A percentile compares a stretch with the other conserved stretches of the same genome.
Evolutionary conservation across 495 filamentous ascomycete genomes (phyloP).

Genomic region (Aspergillus sclerotiicarbonarius): DNA sequence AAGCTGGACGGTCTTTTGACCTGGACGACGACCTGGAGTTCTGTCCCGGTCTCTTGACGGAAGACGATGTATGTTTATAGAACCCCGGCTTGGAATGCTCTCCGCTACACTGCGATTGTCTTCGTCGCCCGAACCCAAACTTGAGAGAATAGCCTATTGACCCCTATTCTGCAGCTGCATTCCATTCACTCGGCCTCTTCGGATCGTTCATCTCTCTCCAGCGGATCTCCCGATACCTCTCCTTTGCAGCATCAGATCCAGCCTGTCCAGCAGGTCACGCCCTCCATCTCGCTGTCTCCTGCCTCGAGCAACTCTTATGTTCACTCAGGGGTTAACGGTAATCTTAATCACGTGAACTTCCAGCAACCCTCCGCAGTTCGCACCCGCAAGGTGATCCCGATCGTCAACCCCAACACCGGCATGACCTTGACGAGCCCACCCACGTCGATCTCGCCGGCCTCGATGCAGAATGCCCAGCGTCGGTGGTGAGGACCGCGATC

Average conservation of each 20-base stretch:
- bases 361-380: slow-evolving; percentile 86
- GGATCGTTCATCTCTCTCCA: slow-evolving; percentile 90
- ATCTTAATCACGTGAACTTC: slow-evolving; percentile 63
- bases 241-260: slow-evolving; percentile 78
- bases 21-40: slow-evolving; percentile 97
- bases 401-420: slow-evolving; percentile 94
- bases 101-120: slow-evolving; percentile 1
- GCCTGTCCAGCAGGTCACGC: slow-evolving; percentile 70
- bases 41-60: slow-evolving; percentile 88
- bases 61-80: slow-evolving; percentile 82
- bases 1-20: slow-evolving; percentile 92
- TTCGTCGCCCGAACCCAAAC: neutral
- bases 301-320: slow-evolving; percentile 64
- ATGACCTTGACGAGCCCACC: slow-evolving; percentile 87
- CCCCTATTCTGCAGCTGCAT: slow-evolving; percentile 59
- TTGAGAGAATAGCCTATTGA: slow-evolving; percentile 15
- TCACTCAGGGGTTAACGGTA: slow-evolving; percentile 52
- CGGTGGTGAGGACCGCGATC: slow-evolving; percentile 53
- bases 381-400: slow-evolving; percentile 93
- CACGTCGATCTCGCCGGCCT: slow-evolving; percentile 78
- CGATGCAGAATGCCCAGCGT: slow-evolving; percentile 72
- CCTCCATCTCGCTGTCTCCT: slow-evolving; percentile 77
- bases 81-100: slow-evolving; percentile 1
- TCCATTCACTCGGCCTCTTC: slow-evolving; percentile 85
- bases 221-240: slow-evolving; percentile 90